Percentiles rank a stretch among this genome's conserved stretches.
These are phyloP conservation scores for Puccinia novopanici DNA, from an alignment of 1,284 basidiomycete genomes.

Conservation along the genomic window DNA sequence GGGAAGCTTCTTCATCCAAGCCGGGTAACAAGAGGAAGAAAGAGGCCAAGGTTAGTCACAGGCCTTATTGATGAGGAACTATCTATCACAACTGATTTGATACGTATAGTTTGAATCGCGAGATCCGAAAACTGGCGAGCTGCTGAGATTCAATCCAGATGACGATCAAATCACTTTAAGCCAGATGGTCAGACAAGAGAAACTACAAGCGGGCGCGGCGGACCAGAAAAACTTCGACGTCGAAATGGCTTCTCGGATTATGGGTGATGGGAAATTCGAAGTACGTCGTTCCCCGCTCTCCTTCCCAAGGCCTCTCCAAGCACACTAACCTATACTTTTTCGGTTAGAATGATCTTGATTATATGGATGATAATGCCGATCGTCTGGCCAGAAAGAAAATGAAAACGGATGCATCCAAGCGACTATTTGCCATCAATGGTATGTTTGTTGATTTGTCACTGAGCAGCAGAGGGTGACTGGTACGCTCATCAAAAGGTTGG, in stretches of 20 bases:
- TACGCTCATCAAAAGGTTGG: not conserved
- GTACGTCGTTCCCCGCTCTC: constrained; percentile 56
- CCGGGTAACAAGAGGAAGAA: constrained; percentile 76
- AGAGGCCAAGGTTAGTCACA: constrained; percentile 67
- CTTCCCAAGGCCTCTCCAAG: not conserved
- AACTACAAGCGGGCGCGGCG: constrained; percentile 79
- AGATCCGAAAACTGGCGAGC: constrained; percentile 81
- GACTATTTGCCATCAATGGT: constrained; percentile 95
- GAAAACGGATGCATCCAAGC: constrained; percentile 91
- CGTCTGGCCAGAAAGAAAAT: constrained; percentile 87
- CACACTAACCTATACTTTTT: not conserved
- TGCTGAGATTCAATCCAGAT: constrained; percentile 78
- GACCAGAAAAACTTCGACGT: constrained; percentile 90
- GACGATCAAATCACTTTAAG: constrained; percentile 82
- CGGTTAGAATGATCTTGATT: constrained; percentile 59
- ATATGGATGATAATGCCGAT: constrained; percentile 95
- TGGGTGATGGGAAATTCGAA: constrained; percentile 81
- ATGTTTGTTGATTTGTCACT: not conserved
- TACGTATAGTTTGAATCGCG: constrained; percentile 73
- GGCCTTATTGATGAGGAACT: not conserved
- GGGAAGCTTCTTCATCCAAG: constrained; percentile 60
- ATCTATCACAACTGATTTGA: not conserved
- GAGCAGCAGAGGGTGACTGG: not conserved
- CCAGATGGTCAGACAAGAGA: constrained; percentile 90
- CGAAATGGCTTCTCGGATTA: constrained; percentile 82